These are phyloP conservation scores for Hippophae rhamnoides DNA, from an alignment of 306 rosid genomes.

Conservation along the genomic window DNA sequence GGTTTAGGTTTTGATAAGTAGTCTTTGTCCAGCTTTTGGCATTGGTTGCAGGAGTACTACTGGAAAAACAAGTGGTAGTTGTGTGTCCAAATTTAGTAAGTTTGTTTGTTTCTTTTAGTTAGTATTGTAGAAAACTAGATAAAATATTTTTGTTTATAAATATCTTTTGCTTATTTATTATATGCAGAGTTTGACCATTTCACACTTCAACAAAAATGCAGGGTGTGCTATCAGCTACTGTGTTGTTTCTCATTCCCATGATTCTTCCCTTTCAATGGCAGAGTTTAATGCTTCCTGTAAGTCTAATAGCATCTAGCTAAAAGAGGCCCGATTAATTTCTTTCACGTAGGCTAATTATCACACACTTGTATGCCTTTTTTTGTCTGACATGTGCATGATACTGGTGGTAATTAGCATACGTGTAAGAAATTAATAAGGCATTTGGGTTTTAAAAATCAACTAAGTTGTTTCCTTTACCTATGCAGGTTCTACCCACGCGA, in stretches of 20 bases:
- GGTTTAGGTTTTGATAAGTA: constrained; percentile 10
- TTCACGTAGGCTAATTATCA: neutral
- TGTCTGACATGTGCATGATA: too few relatives aligned
- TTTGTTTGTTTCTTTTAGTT: constrained; percentile 12
- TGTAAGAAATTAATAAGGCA: too few relatives aligned
- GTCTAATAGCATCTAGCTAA: constrained; percentile 22
- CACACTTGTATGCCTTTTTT: too few relatives aligned
- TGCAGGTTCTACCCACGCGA: constrained; percentile 68
- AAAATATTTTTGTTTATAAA: constrained; percentile 13
- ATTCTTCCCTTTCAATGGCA: constrained; percentile 98
- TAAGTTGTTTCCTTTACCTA: constrained; percentile 19
- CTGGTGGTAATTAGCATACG: too few relatives aligned
- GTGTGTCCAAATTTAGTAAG: constrained; percentile 75
- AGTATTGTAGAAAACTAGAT: neutral
- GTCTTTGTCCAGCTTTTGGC: constrained; percentile 58
- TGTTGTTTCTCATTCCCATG: constrained; percentile 70
- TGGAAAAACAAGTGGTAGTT: constrained; percentile 80
- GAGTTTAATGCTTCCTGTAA: constrained; percentile 88
- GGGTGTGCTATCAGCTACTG: constrained; percentile 82
- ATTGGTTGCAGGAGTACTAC: constrained; percentile 57
- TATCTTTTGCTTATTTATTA: constrained; percentile 2
- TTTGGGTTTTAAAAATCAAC: too few relatives aligned
- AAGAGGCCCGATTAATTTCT: neutral
- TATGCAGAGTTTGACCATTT: constrained; percentile 19
- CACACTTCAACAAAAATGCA: constrained; percentile 35